Conservation (phyloP, 345 rosid genomes). For the Luvunga scandens region DNA sequence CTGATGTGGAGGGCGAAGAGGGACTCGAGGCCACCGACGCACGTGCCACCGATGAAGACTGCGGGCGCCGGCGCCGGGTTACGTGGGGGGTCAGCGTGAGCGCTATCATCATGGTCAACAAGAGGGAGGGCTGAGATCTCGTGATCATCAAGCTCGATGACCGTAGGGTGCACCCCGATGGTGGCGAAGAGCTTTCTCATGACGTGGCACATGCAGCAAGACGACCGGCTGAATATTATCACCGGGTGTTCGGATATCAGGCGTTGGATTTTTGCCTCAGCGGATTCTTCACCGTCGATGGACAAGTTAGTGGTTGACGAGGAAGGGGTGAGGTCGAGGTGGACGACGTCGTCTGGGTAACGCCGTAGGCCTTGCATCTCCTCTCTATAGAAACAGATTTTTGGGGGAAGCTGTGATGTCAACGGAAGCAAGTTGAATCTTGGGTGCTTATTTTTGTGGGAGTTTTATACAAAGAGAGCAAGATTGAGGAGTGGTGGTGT, state of each 20-base stretch:
- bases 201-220: conserved; percentile 98
- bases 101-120: conserved; percentile 5
- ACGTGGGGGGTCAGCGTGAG: conserved; percentile 17
- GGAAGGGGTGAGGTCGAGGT: conserved; percentile 47
- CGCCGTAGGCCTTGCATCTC: conserved; percentile 73
- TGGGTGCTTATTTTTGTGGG: conserved; percentile 1
- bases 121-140: conserved; percentile 73
- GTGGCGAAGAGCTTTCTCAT: conserved; percentile 76
- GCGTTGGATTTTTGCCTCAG: conserved; percentile 72
- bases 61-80: conserved; percentile 42
- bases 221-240: conserved; percentile 77
- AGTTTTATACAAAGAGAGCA: conserved; percentile 26
- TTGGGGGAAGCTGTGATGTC: conserved; percentile 22
- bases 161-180: conserved; percentile 86
- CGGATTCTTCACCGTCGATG: conserved; percentile 71
- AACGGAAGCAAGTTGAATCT: conserved; percentile 32
- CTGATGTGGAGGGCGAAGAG: conserved; percentile 87
- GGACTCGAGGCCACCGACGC: conserved; percentile 87
- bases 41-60: conserved; percentile 77
- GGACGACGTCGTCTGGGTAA: conserved; percentile 43
- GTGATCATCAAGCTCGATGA: conserved; percentile 84
- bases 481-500: conserved; percentile 21
- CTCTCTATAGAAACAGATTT: conserved; percentile 3
- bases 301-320: conserved; percentile 45
- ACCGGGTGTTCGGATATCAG: conserved; percentile 91